Evolutionary conservation across 164 flowering plant genomes (phyloP).

Genomic region (Berberis thunbergii): DNA sequence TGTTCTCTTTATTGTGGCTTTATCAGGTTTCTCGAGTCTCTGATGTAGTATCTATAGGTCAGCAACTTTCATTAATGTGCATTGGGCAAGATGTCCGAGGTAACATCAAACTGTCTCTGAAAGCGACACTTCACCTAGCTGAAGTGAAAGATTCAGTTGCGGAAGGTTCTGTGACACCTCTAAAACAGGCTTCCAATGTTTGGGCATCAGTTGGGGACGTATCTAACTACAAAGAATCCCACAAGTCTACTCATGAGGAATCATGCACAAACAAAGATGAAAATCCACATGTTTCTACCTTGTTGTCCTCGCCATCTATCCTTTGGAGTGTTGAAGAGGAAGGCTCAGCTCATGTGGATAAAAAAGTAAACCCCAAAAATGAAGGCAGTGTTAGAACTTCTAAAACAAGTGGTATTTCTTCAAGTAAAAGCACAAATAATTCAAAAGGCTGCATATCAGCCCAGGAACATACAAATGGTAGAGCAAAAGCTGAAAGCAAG

Average conservation of each 20-base stretch:
- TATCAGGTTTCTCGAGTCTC: constrained; percentile 68
- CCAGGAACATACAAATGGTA: constrained; percentile 3
- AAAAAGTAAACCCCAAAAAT: too few species aligned
- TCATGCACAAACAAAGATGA: constrained; percentile 15
- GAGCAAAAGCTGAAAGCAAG: constrained; percentile 11
- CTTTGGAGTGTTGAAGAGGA: too few species aligned
- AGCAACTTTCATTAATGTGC: constrained; percentile 71
- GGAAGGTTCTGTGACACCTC: constrained; percentile 17
- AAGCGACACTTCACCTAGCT: constrained; percentile 46
- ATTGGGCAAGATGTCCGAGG: constrained; percentile 92
- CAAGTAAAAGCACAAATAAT: constrained; percentile 7
- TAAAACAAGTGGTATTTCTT: background rate
- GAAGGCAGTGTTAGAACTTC: too few species aligned
- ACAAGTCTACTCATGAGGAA: constrained; percentile 13
- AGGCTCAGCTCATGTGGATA: too few species aligned
- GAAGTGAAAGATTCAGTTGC: constrained; percentile 8
- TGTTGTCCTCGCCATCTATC: constrained; percentile 13
- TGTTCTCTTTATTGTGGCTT: background rate
- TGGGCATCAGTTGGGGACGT: constrained; percentile 27
- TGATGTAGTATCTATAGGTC: constrained; percentile 81
- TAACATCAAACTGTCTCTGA: constrained; percentile 78
- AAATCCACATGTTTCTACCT: constrained; percentile 12
- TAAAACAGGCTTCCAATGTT: constrained; percentile 18
- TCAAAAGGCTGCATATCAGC: constrained; percentile 7
- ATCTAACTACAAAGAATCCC: constrained; percentile 22